These are phyloP conservation scores for Strobilomyces confusus DNA, from an alignment of 768 basidiomycete species.

Conservation along the genomic window DNA sequence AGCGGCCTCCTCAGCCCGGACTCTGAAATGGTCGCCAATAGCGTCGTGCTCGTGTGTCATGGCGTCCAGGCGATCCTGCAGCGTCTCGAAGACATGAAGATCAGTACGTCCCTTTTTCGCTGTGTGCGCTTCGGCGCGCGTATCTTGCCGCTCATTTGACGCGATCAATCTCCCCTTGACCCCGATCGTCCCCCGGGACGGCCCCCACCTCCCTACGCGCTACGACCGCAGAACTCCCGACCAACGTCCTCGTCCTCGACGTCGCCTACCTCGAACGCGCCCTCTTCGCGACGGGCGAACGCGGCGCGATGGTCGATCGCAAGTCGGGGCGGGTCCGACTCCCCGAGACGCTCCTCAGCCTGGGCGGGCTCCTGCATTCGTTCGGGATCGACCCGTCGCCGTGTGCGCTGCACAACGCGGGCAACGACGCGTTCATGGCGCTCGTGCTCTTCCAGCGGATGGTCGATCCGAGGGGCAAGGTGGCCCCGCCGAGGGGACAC, in stretches of 20 bases:
- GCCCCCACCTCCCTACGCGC: too few species aligned
- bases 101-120: constrained; percentile 48
- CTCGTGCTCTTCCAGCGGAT: constrained; percentile 69
- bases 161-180: not conserved
- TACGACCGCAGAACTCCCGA: constrained; percentile 54
- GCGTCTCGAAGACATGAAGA: constrained; percentile 73
- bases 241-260: constrained; percentile 68
- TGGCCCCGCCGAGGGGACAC: not conserved
- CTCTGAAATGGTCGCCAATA: constrained; percentile 65
- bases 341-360: constrained; percentile 53
- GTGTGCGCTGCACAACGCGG: constrained; percentile 64
- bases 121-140: not conserved
- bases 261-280: constrained; percentile 59
- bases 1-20: constrained; percentile 76
- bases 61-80: constrained; percentile 51
- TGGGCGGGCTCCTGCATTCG: constrained; percentile 60
- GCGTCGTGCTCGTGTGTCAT: constrained; percentile 70
- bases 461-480: constrained; percentile 47
- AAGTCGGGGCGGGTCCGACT: constrained; percentile 50
- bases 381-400: constrained; percentile 37
- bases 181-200: too few species aligned
- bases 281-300: constrained; percentile 54
- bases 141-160: not conserved
- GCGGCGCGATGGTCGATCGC: constrained; percentile 59
- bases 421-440: constrained; percentile 72